phyloP scores from a whole-genome alignment of 2,329 filamentous ascomycete genomes.

The Penicillium sp. region DNA sequence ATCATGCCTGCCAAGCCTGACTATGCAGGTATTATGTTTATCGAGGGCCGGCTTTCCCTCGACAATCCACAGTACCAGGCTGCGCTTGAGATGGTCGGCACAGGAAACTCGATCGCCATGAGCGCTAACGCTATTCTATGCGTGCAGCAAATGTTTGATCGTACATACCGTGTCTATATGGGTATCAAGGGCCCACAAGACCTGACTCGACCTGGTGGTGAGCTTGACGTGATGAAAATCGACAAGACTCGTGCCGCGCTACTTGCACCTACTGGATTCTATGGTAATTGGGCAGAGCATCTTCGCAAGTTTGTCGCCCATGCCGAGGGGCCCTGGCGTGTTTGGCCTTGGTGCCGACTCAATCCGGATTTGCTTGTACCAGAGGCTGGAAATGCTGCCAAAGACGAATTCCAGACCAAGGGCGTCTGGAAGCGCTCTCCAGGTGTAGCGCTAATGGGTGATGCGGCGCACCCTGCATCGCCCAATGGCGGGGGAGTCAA shows the following conservation, averaged over 20 bases:
- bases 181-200: slow-evolving; percentile 15
- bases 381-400: neutral
- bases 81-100: slow-evolving; percentile 25
- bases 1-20: slow-evolving; percentile 39
- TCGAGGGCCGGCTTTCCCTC: slow-evolving; percentile 31
- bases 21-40: slow-evolving; percentile 41
- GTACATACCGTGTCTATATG: slow-evolving; percentile 29
- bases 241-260: slow-evolving; percentile 9
- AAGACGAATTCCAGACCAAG: neutral
- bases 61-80: slow-evolving; percentile 34
- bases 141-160: slow-evolving; percentile 25
- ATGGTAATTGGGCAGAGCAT: slow-evolving; percentile 19
- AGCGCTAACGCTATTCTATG: slow-evolving; percentile 18
- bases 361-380: slow-evolving; percentile 15
- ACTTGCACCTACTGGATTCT: slow-evolving; percentile 1
- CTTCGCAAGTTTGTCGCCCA: slow-evolving; percentile 24
- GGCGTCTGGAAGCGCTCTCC: slow-evolving; percentile 27
- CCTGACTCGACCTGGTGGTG: slow-evolving; percentile 5
- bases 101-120: slow-evolving; percentile 9
- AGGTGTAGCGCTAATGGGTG: slow-evolving; percentile 36
- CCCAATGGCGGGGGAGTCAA: slow-evolving; percentile 40
- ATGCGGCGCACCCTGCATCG: slow-evolving; percentile 36
- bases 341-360: slow-evolving; percentile 33
- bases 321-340: slow-evolving; percentile 25
- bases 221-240: slow-evolving; percentile 7